Base-by-base conservation (phyloP, 2,329 filamentous ascomycete species). In the Exophiala calicioides region DNA sequence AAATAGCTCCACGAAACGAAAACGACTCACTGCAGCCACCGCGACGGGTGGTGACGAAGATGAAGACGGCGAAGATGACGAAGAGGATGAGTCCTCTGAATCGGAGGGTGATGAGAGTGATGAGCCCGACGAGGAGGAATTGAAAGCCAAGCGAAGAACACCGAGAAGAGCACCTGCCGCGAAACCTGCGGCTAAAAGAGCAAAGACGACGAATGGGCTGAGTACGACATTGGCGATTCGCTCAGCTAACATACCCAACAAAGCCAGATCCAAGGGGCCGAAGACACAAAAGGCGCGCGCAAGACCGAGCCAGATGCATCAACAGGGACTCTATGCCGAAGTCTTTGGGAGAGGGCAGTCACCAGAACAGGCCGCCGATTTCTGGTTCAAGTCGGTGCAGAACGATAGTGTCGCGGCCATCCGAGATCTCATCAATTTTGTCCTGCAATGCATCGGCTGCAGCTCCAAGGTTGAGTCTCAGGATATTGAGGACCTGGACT, bases 401-500 rank as follows among this genome's bases (percentile, higher is more conserved):
- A 68, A 75, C 40, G 67, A 82, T 55, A 78, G 79, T 55, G 68
- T 75, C 16, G 64, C 65, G 27, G 79, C 78, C 4, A 66, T 84
- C 58, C 71, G 75, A 35, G 78, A 82, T 47, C 62, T 85, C 41
- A 69, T 84, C 62, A 84, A 82, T 60, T 78, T 84, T 44, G 73
- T 83, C 16, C 67, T 85, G 13, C 75, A 75, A 57, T 79, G 87
- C 53, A 82, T 90, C 13, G 93, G 93, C 21, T 95, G 90, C 65
- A 81, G 88, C 44, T 76, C 88, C 43, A 79, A 86, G 57, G 81
- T 98, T 44, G 86, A 84, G 7, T 79, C 81, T 29, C 84, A 93
- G 63, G 90, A 97, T 64, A 88, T 96, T 55, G 82, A 85, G 56
- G 91, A 98, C 64, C 82, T 89, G 5, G 93, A 98, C 64, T 90